These are phyloP conservation scores for Ormosia semicastrata DNA, from an alignment of 306 rosid genomes.

Conservation along the genomic window DNA sequence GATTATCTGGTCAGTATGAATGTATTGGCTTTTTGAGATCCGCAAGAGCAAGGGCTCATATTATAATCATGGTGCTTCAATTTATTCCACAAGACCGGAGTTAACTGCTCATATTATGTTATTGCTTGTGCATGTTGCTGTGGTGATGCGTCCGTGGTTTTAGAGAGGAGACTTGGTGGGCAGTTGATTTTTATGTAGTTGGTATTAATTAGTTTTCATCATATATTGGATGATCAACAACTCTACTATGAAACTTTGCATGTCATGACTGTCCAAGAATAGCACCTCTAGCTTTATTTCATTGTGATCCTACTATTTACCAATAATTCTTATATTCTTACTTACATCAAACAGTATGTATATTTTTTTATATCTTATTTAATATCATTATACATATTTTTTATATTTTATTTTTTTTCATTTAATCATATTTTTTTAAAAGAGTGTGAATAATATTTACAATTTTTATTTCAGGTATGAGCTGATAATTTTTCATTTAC, in stretches of 20 bases:
- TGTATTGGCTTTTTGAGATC: slow-evolving; percentile 3
- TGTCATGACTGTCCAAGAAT: neutral
- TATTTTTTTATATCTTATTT: too few relatives aligned
- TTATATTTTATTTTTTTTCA: too few relatives aligned
- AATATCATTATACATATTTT: too few relatives aligned
- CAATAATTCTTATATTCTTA: too few relatives aligned
- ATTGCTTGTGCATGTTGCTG: slow-evolving; percentile 23
- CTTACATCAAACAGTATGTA: too few relatives aligned
- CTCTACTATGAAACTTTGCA: slow-evolving; percentile 36
- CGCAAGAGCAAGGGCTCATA: neutral
- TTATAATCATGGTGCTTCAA: neutral
- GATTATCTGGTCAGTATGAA: neutral
- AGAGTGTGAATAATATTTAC: too few relatives aligned
- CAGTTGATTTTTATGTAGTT: slow-evolving; percentile 34
- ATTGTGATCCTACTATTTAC: slow-evolving; percentile 11
- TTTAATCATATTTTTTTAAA: too few relatives aligned
- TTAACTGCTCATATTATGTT: slow-evolving; percentile 20
- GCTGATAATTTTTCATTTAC: too few relatives aligned
- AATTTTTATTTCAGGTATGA: too few relatives aligned
- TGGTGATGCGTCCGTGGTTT: slow-evolving; percentile 10
- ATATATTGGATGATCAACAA: slow-evolving; percentile 37
- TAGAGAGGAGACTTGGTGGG: slow-evolving; percentile 7
- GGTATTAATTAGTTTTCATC: slow-evolving; percentile 31
- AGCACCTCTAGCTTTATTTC: slow-evolving; percentile 8
- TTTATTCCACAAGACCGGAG: slow-evolving; percentile 16